phyloP scores from a whole-genome alignment of 2,329 filamentous ascomycete genomes.

The Arthroderma sp. region DNA sequence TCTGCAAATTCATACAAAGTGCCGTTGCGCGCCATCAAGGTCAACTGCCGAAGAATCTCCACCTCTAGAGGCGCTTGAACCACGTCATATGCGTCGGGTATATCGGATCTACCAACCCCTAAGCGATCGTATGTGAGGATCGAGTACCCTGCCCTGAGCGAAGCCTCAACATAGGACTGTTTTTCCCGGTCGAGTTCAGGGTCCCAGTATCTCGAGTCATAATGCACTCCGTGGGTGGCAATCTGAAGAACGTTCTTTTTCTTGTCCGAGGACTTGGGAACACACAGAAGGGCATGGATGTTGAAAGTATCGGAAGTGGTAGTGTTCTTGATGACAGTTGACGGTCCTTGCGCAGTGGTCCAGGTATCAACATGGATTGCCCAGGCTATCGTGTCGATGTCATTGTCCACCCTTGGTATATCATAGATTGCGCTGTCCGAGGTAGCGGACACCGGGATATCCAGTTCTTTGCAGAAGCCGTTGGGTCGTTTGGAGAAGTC shows the following conservation, averaged over 20 bases:
- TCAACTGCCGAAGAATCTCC: constrained; percentile 27
- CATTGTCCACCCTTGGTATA: constrained; percentile 7
- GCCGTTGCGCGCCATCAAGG: constrained; percentile 24
- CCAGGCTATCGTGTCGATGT: constrained; percentile 10
- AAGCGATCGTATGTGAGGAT: constrained; percentile 30
- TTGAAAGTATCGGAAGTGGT: constrained; percentile 13
- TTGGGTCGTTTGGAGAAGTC: constrained; percentile 2
- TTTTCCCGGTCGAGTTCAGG: constrained; percentile 2
- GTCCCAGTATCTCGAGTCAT: constrained; percentile 16
- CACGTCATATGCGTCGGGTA: constrained; percentile 27
- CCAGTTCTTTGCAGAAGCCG: constrained; percentile 9
- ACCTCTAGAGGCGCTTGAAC: constrained; percentile 29
- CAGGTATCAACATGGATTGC: constrained; percentile 10
- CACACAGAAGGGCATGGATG: constrained; percentile 12
- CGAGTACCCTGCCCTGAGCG: constrained; percentile 24
- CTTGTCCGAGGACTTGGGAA: constrained; percentile 4
- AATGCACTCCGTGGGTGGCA: constrained; percentile 11
- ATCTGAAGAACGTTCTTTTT: constrained; percentile 12
- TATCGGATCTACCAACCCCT: constrained; percentile 24
- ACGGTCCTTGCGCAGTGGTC: constrained; percentile 5
- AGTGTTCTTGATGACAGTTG: constrained; percentile 10
- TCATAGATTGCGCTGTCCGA: constrained; percentile 7
- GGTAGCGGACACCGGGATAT: constrained; percentile 9
- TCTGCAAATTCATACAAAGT: constrained; percentile 15
- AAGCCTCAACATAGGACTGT: constrained; percentile 24